These are phyloP conservation scores for Pseudogymnoascus sp. DNA, from an alignment of 2,329 filamentous ascomycete species.

Conservation along the genomic window DNA sequence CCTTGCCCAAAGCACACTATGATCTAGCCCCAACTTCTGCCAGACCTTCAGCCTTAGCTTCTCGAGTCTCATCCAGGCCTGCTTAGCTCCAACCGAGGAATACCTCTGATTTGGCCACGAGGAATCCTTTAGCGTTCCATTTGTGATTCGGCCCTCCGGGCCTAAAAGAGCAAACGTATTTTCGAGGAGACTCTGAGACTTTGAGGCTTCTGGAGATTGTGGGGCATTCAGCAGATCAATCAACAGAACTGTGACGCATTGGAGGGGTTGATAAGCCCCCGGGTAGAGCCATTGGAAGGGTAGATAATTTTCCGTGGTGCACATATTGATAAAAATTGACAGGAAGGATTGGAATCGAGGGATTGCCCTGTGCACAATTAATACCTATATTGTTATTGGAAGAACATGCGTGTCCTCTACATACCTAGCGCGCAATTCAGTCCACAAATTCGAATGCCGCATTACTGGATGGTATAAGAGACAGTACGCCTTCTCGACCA, in stretches of 20 bases:
- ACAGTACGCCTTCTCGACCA: slow-evolving; percentile 23
- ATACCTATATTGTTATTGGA: slow-evolving; percentile 10
- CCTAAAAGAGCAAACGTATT: slow-evolving; percentile 14
- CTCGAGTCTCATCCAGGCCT: neutral
- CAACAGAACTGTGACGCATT: slow-evolving; percentile 19
- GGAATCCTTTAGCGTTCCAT: neutral
- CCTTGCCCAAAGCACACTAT: neutral
- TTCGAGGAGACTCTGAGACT: slow-evolving; percentile 19
- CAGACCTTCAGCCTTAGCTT: neutral
- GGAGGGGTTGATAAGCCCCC: slow-evolving; percentile 22
- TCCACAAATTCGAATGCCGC: neutral
- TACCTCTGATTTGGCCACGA: neutral
- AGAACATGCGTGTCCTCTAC: slow-evolving; percentile 6
- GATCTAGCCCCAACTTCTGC: neutral
- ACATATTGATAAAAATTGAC: slow-evolving; percentile 21
- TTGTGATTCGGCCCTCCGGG: neutral
- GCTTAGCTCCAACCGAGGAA: neutral
- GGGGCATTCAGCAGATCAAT: slow-evolving; percentile 20
- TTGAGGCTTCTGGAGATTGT: slow-evolving; percentile 18
- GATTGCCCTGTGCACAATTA: slow-evolving; percentile 16
- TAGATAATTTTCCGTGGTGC: slow-evolving; percentile 18
- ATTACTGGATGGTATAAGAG: slow-evolving; percentile 21
- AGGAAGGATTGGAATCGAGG: slow-evolving; percentile 22
- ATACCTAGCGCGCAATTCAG: neutral
- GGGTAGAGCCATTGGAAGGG: slow-evolving; percentile 24